Evolutionary conservation across 257 asterid genomes (phyloP).

Genomic region (Fraxinus anomala): DNA sequence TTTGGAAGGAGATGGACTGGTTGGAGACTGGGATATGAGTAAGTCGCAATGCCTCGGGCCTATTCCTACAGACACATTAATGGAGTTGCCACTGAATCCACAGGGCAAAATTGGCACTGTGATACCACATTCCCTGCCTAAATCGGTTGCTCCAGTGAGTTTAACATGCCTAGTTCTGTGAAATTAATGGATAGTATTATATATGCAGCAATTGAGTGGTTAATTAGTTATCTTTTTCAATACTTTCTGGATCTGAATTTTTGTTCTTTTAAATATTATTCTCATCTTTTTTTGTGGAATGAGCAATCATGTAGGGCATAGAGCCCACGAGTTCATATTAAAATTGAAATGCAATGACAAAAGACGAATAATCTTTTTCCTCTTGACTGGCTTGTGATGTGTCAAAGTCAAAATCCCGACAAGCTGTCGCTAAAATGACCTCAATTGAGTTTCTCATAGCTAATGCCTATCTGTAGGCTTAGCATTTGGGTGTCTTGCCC

Average conservation of each 20-base stretch:
- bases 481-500: background rate
- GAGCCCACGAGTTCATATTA: background rate
- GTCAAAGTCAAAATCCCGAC: background rate
- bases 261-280: background rate
- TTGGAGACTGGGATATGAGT: constrained; percentile 64
- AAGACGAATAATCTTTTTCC: background rate
- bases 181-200: background rate
- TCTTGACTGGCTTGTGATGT: background rate
- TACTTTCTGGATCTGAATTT: background rate
- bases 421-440: background rate
- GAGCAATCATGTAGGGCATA: no score
- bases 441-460: background rate
- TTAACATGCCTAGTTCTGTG: constrained; percentile 1
- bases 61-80: constrained; percentile 51
- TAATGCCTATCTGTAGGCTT: background rate
- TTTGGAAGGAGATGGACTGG: constrained; percentile 51
- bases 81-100: constrained; percentile 36
- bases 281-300: background rate
- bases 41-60: constrained; percentile 61
- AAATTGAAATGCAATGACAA: background rate
- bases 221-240: background rate
- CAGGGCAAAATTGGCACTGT: constrained; percentile 23
- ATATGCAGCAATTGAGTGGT: background rate
- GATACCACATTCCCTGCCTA: constrained; percentile 20
- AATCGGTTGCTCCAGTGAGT: constrained; percentile 46